phyloP scores from a whole-genome alignment of 495 filamentous ascomycete genomes.

The Podospora pseudocomata region DNA sequence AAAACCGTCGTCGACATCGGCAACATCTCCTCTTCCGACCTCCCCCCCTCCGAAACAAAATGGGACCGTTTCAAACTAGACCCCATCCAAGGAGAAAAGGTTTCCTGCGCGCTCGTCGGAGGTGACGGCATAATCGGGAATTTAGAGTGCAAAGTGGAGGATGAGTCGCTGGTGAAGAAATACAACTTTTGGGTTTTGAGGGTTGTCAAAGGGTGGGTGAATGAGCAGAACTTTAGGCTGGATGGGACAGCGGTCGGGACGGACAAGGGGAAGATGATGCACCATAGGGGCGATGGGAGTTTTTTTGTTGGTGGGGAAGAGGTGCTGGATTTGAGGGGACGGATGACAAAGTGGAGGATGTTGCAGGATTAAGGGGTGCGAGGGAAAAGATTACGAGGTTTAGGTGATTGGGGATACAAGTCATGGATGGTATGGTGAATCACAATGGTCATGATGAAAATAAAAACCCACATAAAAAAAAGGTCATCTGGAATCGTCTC shows the following conservation, averaged over 20 bases:
- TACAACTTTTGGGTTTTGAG: background rate
- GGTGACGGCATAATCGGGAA: background rate
- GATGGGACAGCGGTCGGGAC: background rate
- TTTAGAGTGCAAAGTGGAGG: background rate
- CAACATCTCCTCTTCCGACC: background rate
- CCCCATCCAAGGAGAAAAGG: background rate
- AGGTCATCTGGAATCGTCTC: background rate
- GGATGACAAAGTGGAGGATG: background rate
- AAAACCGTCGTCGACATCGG: background rate
- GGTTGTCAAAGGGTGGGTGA: background rate
- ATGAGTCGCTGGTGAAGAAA: background rate
- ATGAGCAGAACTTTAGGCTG: background rate
- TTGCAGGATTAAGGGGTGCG: background rate
- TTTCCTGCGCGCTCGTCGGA: background rate
- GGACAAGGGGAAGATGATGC: slow-evolving; percentile 1
- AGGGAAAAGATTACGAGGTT: too few relatives aligned
- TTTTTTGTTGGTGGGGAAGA: background rate
- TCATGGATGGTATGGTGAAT: too few relatives aligned
- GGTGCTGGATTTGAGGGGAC: background rate
- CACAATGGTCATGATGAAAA: too few relatives aligned
- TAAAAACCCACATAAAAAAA: too few relatives aligned
- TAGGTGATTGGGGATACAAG: too few relatives aligned
- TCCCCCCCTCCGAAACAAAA: background rate
- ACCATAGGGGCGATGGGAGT: background rate
- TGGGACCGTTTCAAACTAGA: background rate